Evolutionary conservation across 2,329 filamentous ascomycete species (phyloP), one percentile per base, ranked within the genome.

Genomic region (Pseudocercospora musae): DNA sequence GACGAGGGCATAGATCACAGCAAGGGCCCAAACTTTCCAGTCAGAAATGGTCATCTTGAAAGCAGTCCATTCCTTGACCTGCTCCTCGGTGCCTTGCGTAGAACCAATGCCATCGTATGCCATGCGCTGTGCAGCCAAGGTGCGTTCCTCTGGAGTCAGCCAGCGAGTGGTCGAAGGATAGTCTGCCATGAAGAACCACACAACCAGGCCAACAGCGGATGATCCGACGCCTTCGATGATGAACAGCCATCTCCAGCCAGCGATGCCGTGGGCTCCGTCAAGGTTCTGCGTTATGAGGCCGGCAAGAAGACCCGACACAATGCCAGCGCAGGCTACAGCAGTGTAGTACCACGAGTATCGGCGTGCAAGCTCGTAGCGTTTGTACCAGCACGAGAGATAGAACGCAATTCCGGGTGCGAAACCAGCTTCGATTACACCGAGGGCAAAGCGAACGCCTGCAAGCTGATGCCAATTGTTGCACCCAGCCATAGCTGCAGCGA

Each of bases 161-260:
- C 84, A 86, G 23, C 73, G 75, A 0, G 83, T 84, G 0, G 80
- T 84, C 48, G 79, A 74, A 1, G 84, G 83, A 13, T 84, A 84
- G 66, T 86, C 79, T 64, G 65, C 84, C 67, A 57, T 79, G 27
- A 78, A 74, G 8, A 78, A 75, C 0, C 75, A 76, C 15, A 63
- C 62, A 13, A 62, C 21, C 1, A 68, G 53, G 13, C 69, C 70
- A 27, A 71, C 59, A 37, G 55, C 59, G 23, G 23, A 52, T 2
- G 48, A 52, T 15, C 48, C 61, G 9, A 60, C 57, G 3, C 44
- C 44, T 9, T 52, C 48, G 10, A 63, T 58, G 64, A 62, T 62
- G 44, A 78, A 77, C 6, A 78, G 68, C 74, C 75, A 76, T 15
- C 75, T 70, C 73, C 78, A 80, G 7, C 78, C 78, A 5, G 75